These are phyloP conservation scores for Oehlia diaphana DNA, from an alignment of 192 early-diverging fungal genomes.

Conservation along the genomic window DNA sequence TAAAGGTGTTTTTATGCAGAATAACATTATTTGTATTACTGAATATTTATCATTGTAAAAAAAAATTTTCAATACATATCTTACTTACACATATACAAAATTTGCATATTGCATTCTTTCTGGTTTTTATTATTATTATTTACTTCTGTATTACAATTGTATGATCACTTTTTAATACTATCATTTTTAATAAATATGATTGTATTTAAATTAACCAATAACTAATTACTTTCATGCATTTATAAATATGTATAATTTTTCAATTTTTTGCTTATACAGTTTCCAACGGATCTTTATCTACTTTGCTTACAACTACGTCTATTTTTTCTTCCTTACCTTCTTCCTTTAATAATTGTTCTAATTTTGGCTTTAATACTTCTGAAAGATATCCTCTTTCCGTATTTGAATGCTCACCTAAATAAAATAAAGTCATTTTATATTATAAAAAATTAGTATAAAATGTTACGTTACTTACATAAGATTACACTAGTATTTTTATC, in stretches of 20 bases:
- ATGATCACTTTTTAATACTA: too few species aligned
- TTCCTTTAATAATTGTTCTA: constrained; percentile 55
- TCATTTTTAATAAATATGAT: too few species aligned
- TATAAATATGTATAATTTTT: too few species aligned
- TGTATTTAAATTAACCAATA: too few species aligned
- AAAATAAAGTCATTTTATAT: not conserved
- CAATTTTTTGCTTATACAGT: constrained; percentile 38
- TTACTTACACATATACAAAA: not conserved
- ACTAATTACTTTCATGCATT: too few species aligned
- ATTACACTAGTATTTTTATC: constrained; percentile 79
- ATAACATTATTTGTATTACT: not conserved
- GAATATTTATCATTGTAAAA: not conserved
- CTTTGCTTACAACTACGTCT: constrained; percentile 66
- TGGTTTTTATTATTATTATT: too few species aligned
- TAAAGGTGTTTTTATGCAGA: not conserved
- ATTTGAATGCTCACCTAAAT: constrained; percentile 82
- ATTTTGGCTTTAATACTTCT: constrained; percentile 58
- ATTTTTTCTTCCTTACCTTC: constrained; percentile 39
- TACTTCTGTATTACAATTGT: too few species aligned
- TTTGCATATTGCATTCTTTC: not conserved
- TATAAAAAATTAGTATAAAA: not conserved
- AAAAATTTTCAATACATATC: not conserved
- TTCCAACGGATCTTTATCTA: constrained; percentile 79
- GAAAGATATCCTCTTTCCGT: constrained; percentile 86
- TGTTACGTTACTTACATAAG: constrained; percentile 50